phyloP scores from a whole-genome alignment of 441 rosid genomes.

The Pelargonium fulgidum region DNA sequence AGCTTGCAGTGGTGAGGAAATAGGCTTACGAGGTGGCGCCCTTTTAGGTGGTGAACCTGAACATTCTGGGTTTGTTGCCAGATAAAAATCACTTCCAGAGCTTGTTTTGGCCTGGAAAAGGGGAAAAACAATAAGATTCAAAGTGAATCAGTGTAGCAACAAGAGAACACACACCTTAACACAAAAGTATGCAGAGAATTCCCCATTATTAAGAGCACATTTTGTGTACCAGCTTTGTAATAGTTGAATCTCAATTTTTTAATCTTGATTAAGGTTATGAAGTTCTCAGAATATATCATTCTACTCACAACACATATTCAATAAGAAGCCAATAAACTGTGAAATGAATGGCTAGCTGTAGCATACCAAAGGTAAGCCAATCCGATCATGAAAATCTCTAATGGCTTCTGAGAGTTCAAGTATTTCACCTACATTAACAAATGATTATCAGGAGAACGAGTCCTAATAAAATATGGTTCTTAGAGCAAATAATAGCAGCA shows the following conservation, averaged over 20 bases:
- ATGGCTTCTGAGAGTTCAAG: slow-evolving; percentile 94
- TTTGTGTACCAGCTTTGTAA: too few species aligned
- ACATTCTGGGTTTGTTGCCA: slow-evolving; percentile 69
- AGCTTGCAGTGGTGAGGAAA: slow-evolving; percentile 29
- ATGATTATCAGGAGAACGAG: slow-evolving; percentile 8
- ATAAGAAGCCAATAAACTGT: too few species aligned
- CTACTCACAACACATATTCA: too few species aligned
- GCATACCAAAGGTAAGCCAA: slow-evolving; percentile 78
- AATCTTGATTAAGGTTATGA: too few species aligned
- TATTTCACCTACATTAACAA: slow-evolving; percentile 51
- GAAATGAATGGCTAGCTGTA: background rate
- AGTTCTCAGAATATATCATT: too few species aligned
- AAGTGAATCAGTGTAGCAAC: too few species aligned
- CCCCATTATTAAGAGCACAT: too few species aligned
- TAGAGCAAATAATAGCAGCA: too few species aligned
- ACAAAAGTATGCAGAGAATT: too few species aligned
- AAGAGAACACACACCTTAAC: too few species aligned
- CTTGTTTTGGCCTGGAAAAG: slow-evolving; percentile 55
- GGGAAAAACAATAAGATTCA: too few species aligned
- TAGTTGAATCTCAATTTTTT: too few species aligned
- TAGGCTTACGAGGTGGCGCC: slow-evolving; percentile 66
- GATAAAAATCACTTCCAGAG: slow-evolving; percentile 73
- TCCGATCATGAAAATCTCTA: slow-evolving; percentile 83
- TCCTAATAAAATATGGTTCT: background rate
- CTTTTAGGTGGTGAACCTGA: slow-evolving; percentile 96